Evolutionary conservation across 352 stramenopile genomes (phyloP), one percentile per base, ranked within the genome.

Genomic region (Thalassiosira hispida): DNA sequence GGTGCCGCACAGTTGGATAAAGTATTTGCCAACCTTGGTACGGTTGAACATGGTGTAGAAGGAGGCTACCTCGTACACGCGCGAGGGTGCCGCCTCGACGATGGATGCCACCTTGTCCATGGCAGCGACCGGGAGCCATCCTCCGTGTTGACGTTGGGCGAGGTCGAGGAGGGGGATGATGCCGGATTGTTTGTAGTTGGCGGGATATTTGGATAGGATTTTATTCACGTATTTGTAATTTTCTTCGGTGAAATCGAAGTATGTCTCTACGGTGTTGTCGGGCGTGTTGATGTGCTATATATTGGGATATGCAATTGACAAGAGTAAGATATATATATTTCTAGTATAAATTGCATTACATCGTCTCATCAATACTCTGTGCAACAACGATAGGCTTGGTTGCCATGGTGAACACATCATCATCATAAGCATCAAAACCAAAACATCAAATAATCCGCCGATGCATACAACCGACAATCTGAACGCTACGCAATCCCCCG

Each of bases 21-120:
- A 96, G 77, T 95, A 95, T 77, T 96, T 96, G 22, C 93, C 93
- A 1, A 95, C 88, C 82, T 98, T 97, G 73, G 97, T 96, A 51
- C 95, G 80, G 74, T 97, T 99, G 91, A 99, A 99, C 97, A 99
- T 99, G 79, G 98, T 99, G 93, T 99, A 99, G 86, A 99, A 99
- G 35, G 96, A 98, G 18, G 97, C 97, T 22, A 99, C 98, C 83
- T 99, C 97, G 85, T 99, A 99, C 9, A 99, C 97, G 67, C 97
- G 94, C 53, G 98, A 98, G 49, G 96, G 95, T 76, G 96, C 95
- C 44, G 95, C 92, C 33, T 97, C 97, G n/a, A 98, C 95, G 68
- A 99, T 98, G 77, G 97, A 94, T n/a, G 97, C 90, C 22, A 99
- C 97, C 90, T 99, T 99, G 90, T 99, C 97, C 97, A 99, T 99